These are phyloP conservation scores for Nepenthes mirabilis DNA, from an alignment of 148 eudicot genomes.

Conservation along the genomic window DNA sequence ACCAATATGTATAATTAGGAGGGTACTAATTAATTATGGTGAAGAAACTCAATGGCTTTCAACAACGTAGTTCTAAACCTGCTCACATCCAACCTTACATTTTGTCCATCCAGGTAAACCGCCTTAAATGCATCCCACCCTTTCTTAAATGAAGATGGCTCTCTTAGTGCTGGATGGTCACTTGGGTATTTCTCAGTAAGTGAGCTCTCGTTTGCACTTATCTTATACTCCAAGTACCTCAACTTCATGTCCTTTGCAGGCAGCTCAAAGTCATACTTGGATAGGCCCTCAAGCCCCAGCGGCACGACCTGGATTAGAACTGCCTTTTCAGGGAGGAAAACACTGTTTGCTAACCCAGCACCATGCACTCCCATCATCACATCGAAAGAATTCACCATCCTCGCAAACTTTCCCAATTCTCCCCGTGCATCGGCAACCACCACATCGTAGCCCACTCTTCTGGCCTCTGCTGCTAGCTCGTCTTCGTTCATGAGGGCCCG, in stretches of 20 bases:
- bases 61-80: constrained; percentile 24
- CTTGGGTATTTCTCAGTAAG: constrained; percentile 14
- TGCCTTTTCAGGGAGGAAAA: constrained; percentile 16
- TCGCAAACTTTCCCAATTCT: constrained; percentile 8
- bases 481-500: constrained; percentile 18
- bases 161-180: constrained; percentile 18
- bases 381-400: constrained; percentile 11
- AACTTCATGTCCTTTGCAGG: constrained; percentile 28
- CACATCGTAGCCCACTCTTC: constrained; percentile 22
- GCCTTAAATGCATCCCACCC: constrained; percentile 18
- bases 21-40: not conserved
- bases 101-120: constrained; percentile 26
- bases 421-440: constrained; percentile 11
- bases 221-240: constrained; percentile 30
- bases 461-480: constrained; percentile 11
- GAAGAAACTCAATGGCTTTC: constrained; percentile 26
- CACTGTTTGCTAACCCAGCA: constrained; percentile 15
- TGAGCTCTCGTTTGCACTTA: constrained; percentile 23
- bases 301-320: constrained; percentile 13
- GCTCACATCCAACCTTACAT: constrained; percentile 27
- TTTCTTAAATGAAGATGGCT: constrained; percentile 10
- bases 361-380: constrained; percentile 19
- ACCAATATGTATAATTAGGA: not conserved
- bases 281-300: constrained; percentile 12
- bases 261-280: constrained; percentile 12